phyloP scores from a whole-genome alignment of 495 filamentous ascomycete species.

The Podospora anserina region DNA sequence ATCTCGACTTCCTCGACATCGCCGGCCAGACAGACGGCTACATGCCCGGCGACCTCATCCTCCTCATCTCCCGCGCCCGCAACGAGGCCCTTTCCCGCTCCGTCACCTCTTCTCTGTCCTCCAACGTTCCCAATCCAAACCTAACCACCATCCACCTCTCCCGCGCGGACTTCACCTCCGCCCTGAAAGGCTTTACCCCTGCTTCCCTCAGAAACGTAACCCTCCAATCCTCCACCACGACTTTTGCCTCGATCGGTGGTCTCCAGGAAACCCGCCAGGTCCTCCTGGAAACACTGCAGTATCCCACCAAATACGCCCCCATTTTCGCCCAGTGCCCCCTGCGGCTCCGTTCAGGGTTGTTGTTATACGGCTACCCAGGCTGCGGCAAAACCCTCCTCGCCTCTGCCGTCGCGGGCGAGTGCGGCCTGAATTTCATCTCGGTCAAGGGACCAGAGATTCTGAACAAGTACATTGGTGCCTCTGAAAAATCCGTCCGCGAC shows the following conservation, averaged over 20 bases:
- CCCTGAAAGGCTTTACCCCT: constrained; percentile 88
- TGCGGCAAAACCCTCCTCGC: constrained; percentile 95
- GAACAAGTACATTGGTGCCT: constrained; percentile 97
- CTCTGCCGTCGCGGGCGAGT: constrained; percentile 90
- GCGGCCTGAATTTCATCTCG: constrained; percentile 94
- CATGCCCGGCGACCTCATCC: constrained; percentile 89
- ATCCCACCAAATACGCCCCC: constrained; percentile 95
- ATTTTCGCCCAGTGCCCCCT: constrained; percentile 96
- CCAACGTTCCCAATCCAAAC: constrained; percentile 19
- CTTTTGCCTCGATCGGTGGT: constrained; percentile 87
- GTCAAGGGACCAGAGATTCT: constrained; percentile 97
- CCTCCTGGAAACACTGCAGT: constrained; percentile 90
- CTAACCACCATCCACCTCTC: constrained; percentile 54
- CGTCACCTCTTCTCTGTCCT: constrained; percentile 40
- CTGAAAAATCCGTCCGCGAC: constrained; percentile 90
- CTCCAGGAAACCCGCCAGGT: constrained; percentile 78
- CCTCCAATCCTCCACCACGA: constrained; percentile 81
- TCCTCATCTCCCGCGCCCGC: constrained; percentile 81
- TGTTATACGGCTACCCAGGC: constrained; percentile 92
- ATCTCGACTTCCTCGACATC: constrained; percentile 89
- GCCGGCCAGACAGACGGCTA: constrained; percentile 94
- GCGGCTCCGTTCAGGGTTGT: constrained; percentile 82
- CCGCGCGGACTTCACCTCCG: constrained; percentile 71
- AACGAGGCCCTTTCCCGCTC: constrained; percentile 87
- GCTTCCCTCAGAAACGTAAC: constrained; percentile 92